These are phyloP conservation scores for Jimgerdemannia flammicorona DNA, from an alignment of 192 early-diverging fungal genomes.

Conservation along the genomic window DNA sequence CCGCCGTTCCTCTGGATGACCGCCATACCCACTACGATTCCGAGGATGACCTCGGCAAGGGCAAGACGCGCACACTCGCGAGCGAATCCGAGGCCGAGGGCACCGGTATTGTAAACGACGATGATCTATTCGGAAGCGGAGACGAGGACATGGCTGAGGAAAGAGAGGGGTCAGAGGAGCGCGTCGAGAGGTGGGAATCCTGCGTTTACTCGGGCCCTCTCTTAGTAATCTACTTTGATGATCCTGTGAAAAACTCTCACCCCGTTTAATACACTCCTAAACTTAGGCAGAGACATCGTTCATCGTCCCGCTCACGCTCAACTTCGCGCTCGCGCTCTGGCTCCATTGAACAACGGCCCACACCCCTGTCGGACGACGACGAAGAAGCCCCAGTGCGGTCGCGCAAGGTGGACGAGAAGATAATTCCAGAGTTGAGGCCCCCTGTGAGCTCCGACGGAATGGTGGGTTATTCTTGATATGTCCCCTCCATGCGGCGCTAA, in stretches of 20 bases:
- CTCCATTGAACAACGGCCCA: neutral
- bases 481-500: neutral
- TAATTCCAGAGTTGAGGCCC: neutral
- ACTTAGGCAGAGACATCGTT: neutral
- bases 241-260: neutral
- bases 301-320: neutral
- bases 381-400: neutral
- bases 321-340: neutral
- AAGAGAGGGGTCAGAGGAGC: neutral
- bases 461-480: neutral
- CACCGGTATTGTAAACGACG: slow-evolving; percentile 5
- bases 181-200: neutral
- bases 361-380: neutral
- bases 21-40: slow-evolving; percentile 8
- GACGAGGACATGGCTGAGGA: slow-evolving; percentile 21
- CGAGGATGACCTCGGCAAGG: slow-evolving; percentile 19
- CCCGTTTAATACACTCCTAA: neutral
- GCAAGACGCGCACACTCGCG: slow-evolving; percentile 19
- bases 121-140: slow-evolving; percentile 36
- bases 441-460: neutral
- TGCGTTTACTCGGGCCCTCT: neutral
- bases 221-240: neutral
- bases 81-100: slow-evolving; percentile 21
- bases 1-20: neutral
- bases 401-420: slow-evolving; percentile 1